Conservation (phyloP, 805 yeast genomes). For the Saccharomycopsis capsularis region DNA sequence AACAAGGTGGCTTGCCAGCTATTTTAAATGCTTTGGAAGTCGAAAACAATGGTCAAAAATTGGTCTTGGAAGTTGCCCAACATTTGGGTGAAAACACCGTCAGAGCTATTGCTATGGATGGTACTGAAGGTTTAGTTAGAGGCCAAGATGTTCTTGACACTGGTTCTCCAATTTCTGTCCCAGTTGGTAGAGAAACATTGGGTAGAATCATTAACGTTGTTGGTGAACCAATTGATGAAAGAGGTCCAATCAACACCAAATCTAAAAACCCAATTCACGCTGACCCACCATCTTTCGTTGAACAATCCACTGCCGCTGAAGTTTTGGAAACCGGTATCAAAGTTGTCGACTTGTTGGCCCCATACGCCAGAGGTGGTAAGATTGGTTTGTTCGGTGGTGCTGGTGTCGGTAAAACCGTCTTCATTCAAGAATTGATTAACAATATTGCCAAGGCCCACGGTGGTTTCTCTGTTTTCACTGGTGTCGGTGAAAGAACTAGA, state of each 20-base stretch:
- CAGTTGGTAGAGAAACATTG: slow-evolving; percentile 98
- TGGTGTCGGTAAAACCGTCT: slow-evolving; percentile 99
- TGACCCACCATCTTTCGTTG: slow-evolving; percentile 93
- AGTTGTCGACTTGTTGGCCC: slow-evolving; percentile 98
- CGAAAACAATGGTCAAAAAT: slow-evolving; percentile 64
- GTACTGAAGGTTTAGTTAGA: slow-evolving; percentile 99
- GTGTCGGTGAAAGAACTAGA: slow-evolving; percentile 99
- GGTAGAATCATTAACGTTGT: slow-evolving; percentile 97
- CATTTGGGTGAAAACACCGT: slow-evolving; percentile 99
- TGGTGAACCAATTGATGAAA: slow-evolving; percentile 99
- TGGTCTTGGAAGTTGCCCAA: slow-evolving; percentile 97
- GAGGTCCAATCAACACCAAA: slow-evolving; percentile 94
- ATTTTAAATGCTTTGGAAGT: slow-evolving; percentile 94
- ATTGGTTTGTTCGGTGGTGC: slow-evolving; percentile 99
- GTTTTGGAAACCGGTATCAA: slow-evolving; percentile 99
- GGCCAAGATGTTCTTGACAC: slow-evolving; percentile 89
- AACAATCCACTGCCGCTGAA: slow-evolving; percentile 97
- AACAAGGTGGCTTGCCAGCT: slow-evolving; percentile 94
- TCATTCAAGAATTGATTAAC: slow-evolving; percentile 99
- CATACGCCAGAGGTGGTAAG: slow-evolving; percentile 99
- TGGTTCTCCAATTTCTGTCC: slow-evolving; percentile 97
- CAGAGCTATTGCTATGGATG: slow-evolving; percentile 99
- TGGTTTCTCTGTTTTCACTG: slow-evolving; percentile 30
- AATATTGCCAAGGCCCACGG: slow-evolving; percentile 99
- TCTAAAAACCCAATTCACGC: slow-evolving; percentile 97